Evolutionary conservation across 2,329 filamentous ascomycete genomes (phyloP).

Genomic region (Fusarium sp.): DNA sequence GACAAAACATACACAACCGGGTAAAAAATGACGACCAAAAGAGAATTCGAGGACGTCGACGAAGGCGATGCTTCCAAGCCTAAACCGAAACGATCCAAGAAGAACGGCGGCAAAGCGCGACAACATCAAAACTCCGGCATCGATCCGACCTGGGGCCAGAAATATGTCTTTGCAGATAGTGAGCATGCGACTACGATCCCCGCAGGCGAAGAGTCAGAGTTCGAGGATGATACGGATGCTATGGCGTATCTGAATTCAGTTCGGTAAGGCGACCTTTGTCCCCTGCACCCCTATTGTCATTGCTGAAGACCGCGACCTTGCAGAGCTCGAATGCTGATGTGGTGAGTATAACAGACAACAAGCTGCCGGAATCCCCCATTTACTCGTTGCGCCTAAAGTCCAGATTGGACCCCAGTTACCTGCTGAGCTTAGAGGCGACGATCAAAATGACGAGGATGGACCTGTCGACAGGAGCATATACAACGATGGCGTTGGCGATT

Average conservation of each 20-base stretch:
- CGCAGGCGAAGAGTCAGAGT: slow-evolving; percentile 69
- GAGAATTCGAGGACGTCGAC: slow-evolving; percentile 48
- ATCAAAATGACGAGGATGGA: slow-evolving; percentile 46
- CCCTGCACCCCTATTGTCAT: slow-evolving; percentile 13
- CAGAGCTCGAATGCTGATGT: slow-evolving; percentile 57
- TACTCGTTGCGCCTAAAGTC: slow-evolving; percentile 72
- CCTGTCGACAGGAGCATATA: slow-evolving; percentile 59
- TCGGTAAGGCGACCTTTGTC: slow-evolving; percentile 64
- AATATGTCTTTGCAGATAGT: slow-evolving; percentile 75
- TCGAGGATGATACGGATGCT: slow-evolving; percentile 74
- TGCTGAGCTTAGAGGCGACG: slow-evolving; percentile 46
- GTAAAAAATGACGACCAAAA: slow-evolving; percentile 51
- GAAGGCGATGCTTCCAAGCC: slow-evolving; percentile 44
- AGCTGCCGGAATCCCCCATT: slow-evolving; percentile 77
- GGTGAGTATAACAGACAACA: slow-evolving; percentile 72
- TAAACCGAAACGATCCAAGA: slow-evolving; percentile 46
- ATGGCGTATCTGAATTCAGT: slow-evolving; percentile 78
- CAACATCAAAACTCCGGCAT: slow-evolving; percentile 60
- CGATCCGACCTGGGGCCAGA: slow-evolving; percentile 76
- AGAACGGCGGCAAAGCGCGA: slow-evolving; percentile 49
- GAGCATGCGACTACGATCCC: slow-evolving; percentile 60
- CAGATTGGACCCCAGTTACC: slow-evolving; percentile 65
- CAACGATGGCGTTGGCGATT: slow-evolving; percentile 61
- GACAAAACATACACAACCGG: neutral
- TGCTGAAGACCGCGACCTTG: slow-evolving; percentile 45